Conservation (phyloP, 257 asterid genomes). For the Cinchona pubescens region DNA sequence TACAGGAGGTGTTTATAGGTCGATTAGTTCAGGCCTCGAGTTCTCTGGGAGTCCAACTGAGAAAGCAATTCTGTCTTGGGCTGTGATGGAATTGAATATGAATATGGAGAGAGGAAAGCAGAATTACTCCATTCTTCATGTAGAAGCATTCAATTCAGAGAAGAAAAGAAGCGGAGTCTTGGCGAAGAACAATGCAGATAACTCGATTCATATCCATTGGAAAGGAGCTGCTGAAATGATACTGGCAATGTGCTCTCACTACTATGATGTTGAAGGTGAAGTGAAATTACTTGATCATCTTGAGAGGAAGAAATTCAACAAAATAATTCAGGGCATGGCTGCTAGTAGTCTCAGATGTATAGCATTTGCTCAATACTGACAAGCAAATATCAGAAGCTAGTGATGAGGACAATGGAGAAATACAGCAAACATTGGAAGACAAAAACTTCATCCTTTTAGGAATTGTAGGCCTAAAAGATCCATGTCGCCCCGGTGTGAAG, state of each 20-base stretch:
- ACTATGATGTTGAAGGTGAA: slow-evolving; percentile 46
- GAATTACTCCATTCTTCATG: slow-evolving; percentile 34
- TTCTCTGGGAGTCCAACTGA: slow-evolving; percentile 86
- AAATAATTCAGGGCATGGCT: slow-evolving; percentile 62
- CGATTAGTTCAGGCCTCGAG: slow-evolving; percentile 23
- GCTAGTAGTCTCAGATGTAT: slow-evolving; percentile 67
- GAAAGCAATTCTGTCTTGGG: slow-evolving; percentile 82
- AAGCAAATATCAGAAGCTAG: slow-evolving; percentile 28
- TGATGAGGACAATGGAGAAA: slow-evolving; percentile 4
- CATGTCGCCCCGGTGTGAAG: slow-evolving; percentile 59
- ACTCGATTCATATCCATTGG: slow-evolving; percentile 52
- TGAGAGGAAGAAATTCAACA: slow-evolving; percentile 29
- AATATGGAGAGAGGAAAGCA: slow-evolving; percentile 48
- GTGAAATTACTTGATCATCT: slow-evolving; percentile 20
- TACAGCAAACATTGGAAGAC: slow-evolving; percentile 29
- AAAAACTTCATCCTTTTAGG: slow-evolving; percentile 43
- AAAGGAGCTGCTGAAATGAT: slow-evolving; percentile 87
- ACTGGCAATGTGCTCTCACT: slow-evolving; percentile 48
- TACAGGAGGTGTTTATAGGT: slow-evolving; percentile 39
- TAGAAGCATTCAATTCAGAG: slow-evolving; percentile 71
- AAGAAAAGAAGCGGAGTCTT: slow-evolving; percentile 73
- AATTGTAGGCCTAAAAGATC: slow-evolving; percentile 63
- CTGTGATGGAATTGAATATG: slow-evolving; percentile 45
- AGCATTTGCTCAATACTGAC: slow-evolving; percentile 67
- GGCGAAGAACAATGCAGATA: slow-evolving; percentile 32